phyloP scores from a whole-genome alignment of 1,139 yeast genomes.

The Wickerhamiella infanticola region DNA sequence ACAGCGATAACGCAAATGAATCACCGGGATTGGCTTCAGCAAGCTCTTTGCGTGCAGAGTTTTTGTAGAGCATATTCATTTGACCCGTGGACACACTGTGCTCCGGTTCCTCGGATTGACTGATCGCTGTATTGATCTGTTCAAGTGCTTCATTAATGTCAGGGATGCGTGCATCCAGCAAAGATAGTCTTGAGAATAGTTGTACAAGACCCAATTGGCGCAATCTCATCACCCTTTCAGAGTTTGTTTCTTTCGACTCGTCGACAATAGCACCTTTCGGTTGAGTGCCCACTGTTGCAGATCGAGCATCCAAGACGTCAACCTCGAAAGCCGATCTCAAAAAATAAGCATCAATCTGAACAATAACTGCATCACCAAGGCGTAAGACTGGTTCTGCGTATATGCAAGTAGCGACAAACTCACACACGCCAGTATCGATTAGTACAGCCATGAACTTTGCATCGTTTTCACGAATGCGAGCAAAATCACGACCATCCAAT shows the following conservation, averaged over 20 bases:
- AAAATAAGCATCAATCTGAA: constrained; percentile 49
- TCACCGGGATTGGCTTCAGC: constrained; percentile 54
- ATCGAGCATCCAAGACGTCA: constrained; percentile 9
- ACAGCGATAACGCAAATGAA: constrained; percentile 40
- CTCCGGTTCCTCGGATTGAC: constrained; percentile 18
- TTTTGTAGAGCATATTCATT: constrained; percentile 55
- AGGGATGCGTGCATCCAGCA: constrained; percentile 14
- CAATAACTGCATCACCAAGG: constrained; percentile 55
- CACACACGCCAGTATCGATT: constrained; percentile 39
- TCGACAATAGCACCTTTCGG: constrained; percentile 12
- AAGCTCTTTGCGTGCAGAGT: constrained; percentile 28
- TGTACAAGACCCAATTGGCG: constrained; percentile 43
- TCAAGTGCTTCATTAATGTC: constrained; percentile 7
- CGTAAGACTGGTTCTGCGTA: constrained; percentile 42
- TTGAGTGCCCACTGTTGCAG: neutral
- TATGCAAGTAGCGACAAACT: constrained; percentile 45
- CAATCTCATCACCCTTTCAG: constrained; percentile 37
- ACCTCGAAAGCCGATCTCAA: constrained; percentile 36
- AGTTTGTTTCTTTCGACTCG: constrained; percentile 34
- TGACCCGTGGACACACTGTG: constrained; percentile 53
- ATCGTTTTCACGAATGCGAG: constrained; percentile 57
- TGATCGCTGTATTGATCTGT: constrained; percentile 4
- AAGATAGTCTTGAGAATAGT: constrained; percentile 37
- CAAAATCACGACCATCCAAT: constrained; percentile 43
- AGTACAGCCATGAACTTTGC: constrained; percentile 58